phyloP scores from a whole-genome alignment of 1,284 basidiomycete species.

The Kwoniella shivajii region DNA sequence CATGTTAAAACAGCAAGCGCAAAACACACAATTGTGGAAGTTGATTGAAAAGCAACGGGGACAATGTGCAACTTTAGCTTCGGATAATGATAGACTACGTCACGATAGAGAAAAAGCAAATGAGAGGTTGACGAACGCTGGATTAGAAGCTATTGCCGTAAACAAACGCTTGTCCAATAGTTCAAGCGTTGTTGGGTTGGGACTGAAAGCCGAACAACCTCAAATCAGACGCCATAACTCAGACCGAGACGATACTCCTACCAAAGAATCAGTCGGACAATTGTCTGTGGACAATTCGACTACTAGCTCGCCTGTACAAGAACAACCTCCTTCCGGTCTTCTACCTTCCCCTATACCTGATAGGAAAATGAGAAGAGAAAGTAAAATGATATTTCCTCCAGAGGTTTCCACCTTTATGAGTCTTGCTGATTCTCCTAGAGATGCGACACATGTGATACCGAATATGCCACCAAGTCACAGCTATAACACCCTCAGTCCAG shows the following conservation, averaged over 20 bases:
- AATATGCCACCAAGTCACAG: slow-evolving; percentile 19
- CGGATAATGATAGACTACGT: slow-evolving; percentile 67
- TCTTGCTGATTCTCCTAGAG: slow-evolving; percentile 39
- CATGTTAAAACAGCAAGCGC: slow-evolving; percentile 58
- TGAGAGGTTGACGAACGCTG: slow-evolving; percentile 33
- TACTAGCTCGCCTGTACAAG: slow-evolving; percentile 12
- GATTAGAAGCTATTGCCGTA: slow-evolving; percentile 33
- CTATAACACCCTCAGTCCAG: slow-evolving; percentile 25
- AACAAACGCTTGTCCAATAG: slow-evolving; percentile 38
- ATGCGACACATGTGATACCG: slow-evolving; percentile 16
- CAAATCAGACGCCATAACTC: slow-evolving; percentile 40
- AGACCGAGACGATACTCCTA: slow-evolving; percentile 34
- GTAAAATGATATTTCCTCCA: slow-evolving; percentile 46
- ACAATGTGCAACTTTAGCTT: slow-evolving; percentile 42
- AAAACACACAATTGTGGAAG: slow-evolving; percentile 89
- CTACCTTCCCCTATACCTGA: slow-evolving; percentile 46
- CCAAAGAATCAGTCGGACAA: neutral
- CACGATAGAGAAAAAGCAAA: slow-evolving; percentile 67
- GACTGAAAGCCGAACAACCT: slow-evolving; percentile 23
- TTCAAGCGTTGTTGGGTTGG: slow-evolving; percentile 39
- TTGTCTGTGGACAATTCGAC: slow-evolving; percentile 10
- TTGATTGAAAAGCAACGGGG: slow-evolving; percentile 77
- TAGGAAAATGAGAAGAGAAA: slow-evolving; percentile 37
- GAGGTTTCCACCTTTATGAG: slow-evolving; percentile 50
- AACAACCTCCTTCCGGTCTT: slow-evolving; percentile 19